Base-by-base conservation (phyloP, 352 stramenopile genomes). In the Phytophthora pinifolia region DNA sequence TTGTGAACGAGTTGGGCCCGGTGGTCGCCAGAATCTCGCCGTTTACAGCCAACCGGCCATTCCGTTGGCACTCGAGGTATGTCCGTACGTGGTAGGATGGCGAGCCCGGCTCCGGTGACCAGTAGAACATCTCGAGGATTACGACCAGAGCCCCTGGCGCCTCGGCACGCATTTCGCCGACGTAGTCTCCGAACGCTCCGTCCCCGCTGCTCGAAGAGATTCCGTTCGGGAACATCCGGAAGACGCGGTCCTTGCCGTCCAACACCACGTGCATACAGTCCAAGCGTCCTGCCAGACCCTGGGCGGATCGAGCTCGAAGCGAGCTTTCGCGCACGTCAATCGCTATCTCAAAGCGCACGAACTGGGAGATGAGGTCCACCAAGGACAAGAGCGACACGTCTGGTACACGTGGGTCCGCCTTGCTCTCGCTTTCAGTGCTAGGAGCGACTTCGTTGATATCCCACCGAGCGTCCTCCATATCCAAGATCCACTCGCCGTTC, bases 101-200 rank as follows among this genome's bases (percentile, higher is more conserved):
- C 10, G 53, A 32, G 8, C 29, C 47, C 47, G 61, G 43, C 22
- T 60, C 42, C 25, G 73, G 15, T n/a, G 72, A 52, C 73, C 73
- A 83, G 9, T 44, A 50, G 31, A 86, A 86, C 1, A 76, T 51
- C 43, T 88, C 67, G 15, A 88, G 33, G 31, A 80, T 78, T n/a
- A 76, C 55, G 3, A 79, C 58, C 1, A 88, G 47, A 13, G 67
- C 59, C 5, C 74, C 62, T 9, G 69, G 56, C 6, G 49, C 59
- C 37, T 86, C 73, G 15, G 79, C 61, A n/a, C 70, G 70, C 39
- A 86, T 79, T 39, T 72, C 66, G 10, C 69, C 80, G 25, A 84
- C 52, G 46, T 92, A 92, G 62, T 92, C 79, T 22, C 81, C 81
- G 45, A 67, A 76, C 54, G 84, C 70, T 9, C 79, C 77, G 30